Conservation (phyloP, 768 basidiomycete species). For the Calvatia gigantea region DNA sequence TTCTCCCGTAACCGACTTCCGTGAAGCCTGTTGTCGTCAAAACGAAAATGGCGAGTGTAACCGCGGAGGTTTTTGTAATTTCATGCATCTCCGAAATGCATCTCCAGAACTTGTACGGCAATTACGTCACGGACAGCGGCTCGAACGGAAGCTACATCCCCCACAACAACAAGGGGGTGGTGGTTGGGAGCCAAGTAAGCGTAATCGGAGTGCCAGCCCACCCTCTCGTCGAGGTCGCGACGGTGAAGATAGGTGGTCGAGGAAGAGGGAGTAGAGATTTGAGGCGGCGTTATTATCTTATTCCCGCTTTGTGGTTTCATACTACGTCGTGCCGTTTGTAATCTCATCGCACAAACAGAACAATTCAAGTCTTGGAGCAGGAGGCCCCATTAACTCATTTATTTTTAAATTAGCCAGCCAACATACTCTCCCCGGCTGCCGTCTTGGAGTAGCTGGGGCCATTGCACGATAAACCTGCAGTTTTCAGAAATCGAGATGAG, state of each 20-base stretch:
- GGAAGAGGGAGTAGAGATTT: conserved; percentile 44
- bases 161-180: conserved; percentile 60
- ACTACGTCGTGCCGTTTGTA: too few species aligned
- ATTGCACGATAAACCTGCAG: conserved; percentile 84
- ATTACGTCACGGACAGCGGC: conserved; percentile 75
- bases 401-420: conserved; percentile 64
- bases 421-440: conserved; percentile 44
- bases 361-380: background rate
- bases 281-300: background rate
- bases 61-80: conserved; percentile 97
- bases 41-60: conserved; percentile 99
- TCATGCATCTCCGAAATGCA: conserved; percentile 93
- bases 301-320: background rate
- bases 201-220: conserved; percentile 75
- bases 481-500: background rate
- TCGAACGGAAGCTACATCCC: conserved; percentile 78
- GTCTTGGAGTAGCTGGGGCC: conserved; percentile 58
- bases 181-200: conserved; percentile 80
- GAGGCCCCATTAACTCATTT: background rate
- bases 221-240: conserved; percentile 52
- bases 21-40: conserved; percentile 97
- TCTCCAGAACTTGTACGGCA: conserved; percentile 80
- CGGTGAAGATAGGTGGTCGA: conserved; percentile 78
- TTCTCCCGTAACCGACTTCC: conserved; percentile 97
- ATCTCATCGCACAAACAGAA: too few species aligned